Conservation (phyloP, 306 rosid species). For the Pyrus bretschneideri region DNA sequence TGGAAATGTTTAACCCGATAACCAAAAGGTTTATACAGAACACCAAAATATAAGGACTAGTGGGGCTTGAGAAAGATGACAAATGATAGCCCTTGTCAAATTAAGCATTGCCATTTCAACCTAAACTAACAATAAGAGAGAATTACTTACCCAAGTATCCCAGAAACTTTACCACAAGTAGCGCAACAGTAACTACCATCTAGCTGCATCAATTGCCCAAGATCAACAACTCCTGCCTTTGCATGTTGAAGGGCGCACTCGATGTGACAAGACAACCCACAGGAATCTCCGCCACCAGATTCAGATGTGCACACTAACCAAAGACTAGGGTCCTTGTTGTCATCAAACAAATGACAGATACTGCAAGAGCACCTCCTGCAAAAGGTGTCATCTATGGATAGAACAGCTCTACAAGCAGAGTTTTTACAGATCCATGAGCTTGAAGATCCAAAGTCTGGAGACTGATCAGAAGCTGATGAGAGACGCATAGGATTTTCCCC, state of each 20-base stretch:
- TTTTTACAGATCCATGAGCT: constrained; percentile 92
- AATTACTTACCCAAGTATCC: constrained; percentile 83
- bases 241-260: constrained; percentile 91
- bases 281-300: constrained; percentile 71
- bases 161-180: constrained; percentile 94
- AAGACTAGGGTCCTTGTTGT: constrained; percentile 99
- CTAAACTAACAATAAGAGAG: constrained; percentile 12
- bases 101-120: background rate
- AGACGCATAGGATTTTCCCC: constrained; percentile 76
- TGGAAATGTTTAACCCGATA: too few relatives aligned
- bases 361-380: constrained; percentile 99
- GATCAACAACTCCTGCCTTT: constrained; percentile 96
- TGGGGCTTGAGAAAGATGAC: too few relatives aligned
- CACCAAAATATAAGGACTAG: too few relatives aligned
- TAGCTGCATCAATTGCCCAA: constrained; percentile 93
- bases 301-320: constrained; percentile 94
- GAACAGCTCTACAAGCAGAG: constrained; percentile 93
- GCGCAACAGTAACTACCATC: constrained; percentile 99
- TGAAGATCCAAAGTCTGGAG: constrained; percentile 61
- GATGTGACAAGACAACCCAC: constrained; percentile 91
- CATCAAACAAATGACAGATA: constrained; percentile 91
- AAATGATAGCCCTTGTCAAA: background rate
- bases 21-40: too few relatives aligned
- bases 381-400: constrained; percentile 81
- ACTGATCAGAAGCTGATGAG: constrained; percentile 48